A percentile compares a stretch with the other conserved stretches of the same genome.
Evolutionary conservation across 345 rosid genomes (phyloP).

Genomic region (Ceriops decandra): DNA sequence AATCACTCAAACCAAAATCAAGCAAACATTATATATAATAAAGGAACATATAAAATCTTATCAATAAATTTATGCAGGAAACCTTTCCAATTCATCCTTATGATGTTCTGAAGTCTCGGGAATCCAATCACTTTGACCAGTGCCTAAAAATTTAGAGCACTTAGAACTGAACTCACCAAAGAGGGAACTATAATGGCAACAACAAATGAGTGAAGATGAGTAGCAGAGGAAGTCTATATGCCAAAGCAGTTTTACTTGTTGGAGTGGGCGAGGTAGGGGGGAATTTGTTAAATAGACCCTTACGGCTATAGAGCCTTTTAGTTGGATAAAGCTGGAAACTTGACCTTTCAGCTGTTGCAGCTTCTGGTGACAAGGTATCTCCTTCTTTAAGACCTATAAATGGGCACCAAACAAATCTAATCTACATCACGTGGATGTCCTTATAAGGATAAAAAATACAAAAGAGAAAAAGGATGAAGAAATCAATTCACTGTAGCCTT

Average conservation of each 20-base stretch:
- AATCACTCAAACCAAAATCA: constrained; percentile 28
- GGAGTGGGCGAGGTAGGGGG: constrained; percentile 41
- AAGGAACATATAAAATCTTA: constrained; percentile 2
- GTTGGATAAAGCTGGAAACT: constrained; percentile 36
- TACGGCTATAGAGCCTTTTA: constrained; percentile 39
- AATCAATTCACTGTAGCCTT: neutral
- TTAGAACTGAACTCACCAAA: constrained; percentile 11
- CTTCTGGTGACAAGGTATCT: constrained; percentile 30
- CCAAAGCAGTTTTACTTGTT: constrained; percentile 42
- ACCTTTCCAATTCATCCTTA: constrained; percentile 78
- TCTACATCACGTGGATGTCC: neutral
- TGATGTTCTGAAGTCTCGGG: constrained; percentile 46
- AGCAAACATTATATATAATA: constrained; percentile 9
- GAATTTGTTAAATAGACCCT: constrained; percentile 33
- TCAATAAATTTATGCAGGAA: constrained; percentile 12
- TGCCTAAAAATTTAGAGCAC: constrained; percentile 35
- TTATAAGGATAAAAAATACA: too few species aligned
- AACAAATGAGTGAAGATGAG: constrained; percentile 4
- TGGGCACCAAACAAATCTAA: constrained; percentile 17
- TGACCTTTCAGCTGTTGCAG: constrained; percentile 33
- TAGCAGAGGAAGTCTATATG: constrained; percentile 16
- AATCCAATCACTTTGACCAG: constrained; percentile 39
- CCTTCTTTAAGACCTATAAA: constrained; percentile 35
- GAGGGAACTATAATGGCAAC: neutral
- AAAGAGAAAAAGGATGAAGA: too few species aligned